Percentiles rank a stretch among this genome's conserved stretches.
Conservation (phyloP, 139 green algal genomes). For the Raphidocelis subcapitata region DNA sequence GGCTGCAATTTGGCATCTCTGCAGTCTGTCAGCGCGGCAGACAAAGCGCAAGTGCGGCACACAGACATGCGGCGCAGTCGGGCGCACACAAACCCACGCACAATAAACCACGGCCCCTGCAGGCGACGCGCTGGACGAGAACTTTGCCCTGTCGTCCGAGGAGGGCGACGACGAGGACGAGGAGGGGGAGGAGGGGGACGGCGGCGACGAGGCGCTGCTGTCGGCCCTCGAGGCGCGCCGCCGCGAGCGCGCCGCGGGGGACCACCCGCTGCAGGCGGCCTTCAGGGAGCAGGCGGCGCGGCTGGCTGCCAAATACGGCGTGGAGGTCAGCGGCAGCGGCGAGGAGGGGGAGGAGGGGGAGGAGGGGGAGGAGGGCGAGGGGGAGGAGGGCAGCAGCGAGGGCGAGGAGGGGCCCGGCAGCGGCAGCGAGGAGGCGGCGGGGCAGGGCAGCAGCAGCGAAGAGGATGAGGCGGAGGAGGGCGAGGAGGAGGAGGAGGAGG, state of each 20-base stretch:
- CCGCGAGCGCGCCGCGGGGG: slow-evolving; percentile 55
- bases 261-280: slow-evolving; percentile 68
- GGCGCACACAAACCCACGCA: too few species aligned
- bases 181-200: slow-evolving; percentile 32
- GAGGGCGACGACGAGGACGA: slow-evolving; percentile 44
- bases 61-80: too few species aligned
- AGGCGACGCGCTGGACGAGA: slow-evolving; percentile 56
- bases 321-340: slow-evolving; percentile 15
- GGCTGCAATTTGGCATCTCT: too few species aligned
- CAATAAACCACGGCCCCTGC: slow-evolving; percentile 3
- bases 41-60: too few species aligned
- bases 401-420: slow-evolving; percentile 1
- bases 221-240: slow-evolving; percentile 57
- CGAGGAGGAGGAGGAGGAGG: slow-evolving; percentile 29
- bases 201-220: slow-evolving; percentile 1
- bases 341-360: slow-evolving; percentile 10
- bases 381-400: slow-evolving; percentile 18
- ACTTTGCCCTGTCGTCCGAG: slow-evolving; percentile 32
- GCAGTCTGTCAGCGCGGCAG: too few species aligned
- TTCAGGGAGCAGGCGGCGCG: slow-evolving; percentile 36
- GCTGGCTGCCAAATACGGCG: slow-evolving; percentile 47
- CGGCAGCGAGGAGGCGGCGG: slow-evolving; percentile 21
- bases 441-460: background rate
- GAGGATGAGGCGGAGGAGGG: slow-evolving; percentile 23
- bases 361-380: slow-evolving; percentile 3